Evolutionary conservation across 2,329 filamentous ascomycete genomes (phyloP).

Genomic region (Stagonosporopsis rhizophila): DNA sequence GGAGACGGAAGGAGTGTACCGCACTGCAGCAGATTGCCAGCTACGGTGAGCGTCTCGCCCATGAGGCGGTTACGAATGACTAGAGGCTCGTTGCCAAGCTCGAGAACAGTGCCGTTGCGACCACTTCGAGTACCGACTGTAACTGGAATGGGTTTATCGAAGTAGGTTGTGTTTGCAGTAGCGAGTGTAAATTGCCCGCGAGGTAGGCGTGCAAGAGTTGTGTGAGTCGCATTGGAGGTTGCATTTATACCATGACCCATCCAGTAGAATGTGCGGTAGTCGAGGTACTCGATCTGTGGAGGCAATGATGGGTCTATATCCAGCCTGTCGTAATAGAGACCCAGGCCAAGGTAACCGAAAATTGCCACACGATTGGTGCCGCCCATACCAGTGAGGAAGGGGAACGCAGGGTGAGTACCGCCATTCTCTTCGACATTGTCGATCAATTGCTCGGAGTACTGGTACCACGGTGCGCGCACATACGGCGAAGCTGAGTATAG

Average conservation of each 20-base stretch:
- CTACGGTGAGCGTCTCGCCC: constrained; percentile 60
- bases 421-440: constrained; percentile 68
- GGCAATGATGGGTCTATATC: constrained; percentile 67
- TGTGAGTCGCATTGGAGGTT: constrained; percentile 69
- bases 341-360: constrained; percentile 72
- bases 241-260: constrained; percentile 69
- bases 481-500: constrained; percentile 70
- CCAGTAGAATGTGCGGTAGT: constrained; percentile 71
- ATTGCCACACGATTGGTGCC: constrained; percentile 72
- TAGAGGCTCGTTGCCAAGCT: constrained; percentile 59
- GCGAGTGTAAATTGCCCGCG: constrained; percentile 51
- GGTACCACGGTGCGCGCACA: constrained; percentile 70
- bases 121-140: constrained; percentile 57
- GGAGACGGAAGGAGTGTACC: constrained; percentile 53
- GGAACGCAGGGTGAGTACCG: constrained; percentile 72
- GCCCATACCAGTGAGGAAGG: constrained; percentile 74
- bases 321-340: constrained; percentile 65
- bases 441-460: constrained; percentile 72
- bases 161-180: constrained; percentile 63
- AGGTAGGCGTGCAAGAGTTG: constrained; percentile 63
- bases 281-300: constrained; percentile 67
- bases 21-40: constrained; percentile 71
- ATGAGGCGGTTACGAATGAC: constrained; percentile 66
- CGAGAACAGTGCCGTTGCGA: constrained; percentile 47
- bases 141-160: constrained; percentile 64